Evolutionary conservation across 1,284 basidiomycete genomes (phyloP).

Genomic region (Tilletia horrida): DNA sequence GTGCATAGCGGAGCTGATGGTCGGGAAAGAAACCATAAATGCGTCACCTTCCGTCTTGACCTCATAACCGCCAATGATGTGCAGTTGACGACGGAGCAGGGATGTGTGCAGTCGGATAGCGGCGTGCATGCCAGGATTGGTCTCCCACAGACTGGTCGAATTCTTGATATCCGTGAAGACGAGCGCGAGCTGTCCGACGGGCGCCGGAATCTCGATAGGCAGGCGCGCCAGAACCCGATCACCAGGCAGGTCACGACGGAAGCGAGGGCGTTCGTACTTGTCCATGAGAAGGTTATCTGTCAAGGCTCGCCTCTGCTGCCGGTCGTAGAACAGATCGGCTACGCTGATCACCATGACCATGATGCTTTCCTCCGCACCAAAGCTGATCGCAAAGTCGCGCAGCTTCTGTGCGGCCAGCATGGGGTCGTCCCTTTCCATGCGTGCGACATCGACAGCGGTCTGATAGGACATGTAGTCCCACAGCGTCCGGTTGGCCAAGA

Average conservation of each 20-base stretch:
- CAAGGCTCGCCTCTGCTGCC: conserved; percentile 21
- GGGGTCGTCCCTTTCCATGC: conserved; percentile 75
- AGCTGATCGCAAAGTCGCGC: conserved; percentile 92
- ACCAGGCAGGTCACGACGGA: conserved; percentile 42
- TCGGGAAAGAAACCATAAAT: conserved; percentile 97
- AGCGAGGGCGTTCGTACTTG: conserved; percentile 40
- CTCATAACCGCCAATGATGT: conserved; percentile 93
- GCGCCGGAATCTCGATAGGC: conserved; percentile 78
- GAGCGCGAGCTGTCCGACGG: conserved; percentile 82
- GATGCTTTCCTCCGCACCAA: conserved; percentile 86
- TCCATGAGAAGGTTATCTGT: conserved; percentile 31
- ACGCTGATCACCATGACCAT: conserved; percentile 98
- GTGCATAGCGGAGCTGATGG: conserved; percentile 77
- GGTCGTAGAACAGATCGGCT: conserved; percentile 67
- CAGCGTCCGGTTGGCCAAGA: conserved; percentile 85
- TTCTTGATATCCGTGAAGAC: conserved; percentile 99
- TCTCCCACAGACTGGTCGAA: conserved; percentile 95
- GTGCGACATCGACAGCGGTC: conserved; percentile 93
- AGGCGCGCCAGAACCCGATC: conserved; percentile 61
- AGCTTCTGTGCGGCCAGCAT: conserved; percentile 98
- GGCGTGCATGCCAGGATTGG: conserved; percentile 90
- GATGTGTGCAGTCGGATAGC: conserved; percentile 90
- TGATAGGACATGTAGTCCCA: conserved; percentile 96
- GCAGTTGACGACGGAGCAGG: conserved; percentile 78
- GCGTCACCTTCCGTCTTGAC: conserved; percentile 99